phyloP scores from a whole-genome alignment of 495 filamentous ascomycete species.

The Amniculicola lignicola region DNA sequence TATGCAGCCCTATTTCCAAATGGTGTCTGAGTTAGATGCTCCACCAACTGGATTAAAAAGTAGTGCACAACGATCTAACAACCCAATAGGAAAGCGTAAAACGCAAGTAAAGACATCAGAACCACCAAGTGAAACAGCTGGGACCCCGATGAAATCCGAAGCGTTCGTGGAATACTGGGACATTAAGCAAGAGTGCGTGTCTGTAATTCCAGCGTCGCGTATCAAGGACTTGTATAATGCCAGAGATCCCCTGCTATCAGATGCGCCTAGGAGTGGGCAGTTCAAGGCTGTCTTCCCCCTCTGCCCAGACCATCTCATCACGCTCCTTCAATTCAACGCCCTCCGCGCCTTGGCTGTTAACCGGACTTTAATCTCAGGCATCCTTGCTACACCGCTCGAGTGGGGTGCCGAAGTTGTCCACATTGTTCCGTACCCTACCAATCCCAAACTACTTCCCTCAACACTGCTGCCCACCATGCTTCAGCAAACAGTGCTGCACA shows the following conservation, averaged over 20 bases:
- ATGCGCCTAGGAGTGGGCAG: conserved; percentile 35
- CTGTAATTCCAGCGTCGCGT: conserved; percentile 39
- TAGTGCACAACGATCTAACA: neutral
- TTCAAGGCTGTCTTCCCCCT: conserved; percentile 43
- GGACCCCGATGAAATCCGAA: conserved; percentile 1
- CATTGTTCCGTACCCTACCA: conserved; percentile 37
- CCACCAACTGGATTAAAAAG: neutral
- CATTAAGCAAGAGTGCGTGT: conserved; percentile 33
- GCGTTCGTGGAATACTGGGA: conserved; percentile 44
- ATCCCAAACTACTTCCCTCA: conserved; percentile 33
- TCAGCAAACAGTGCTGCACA: conserved; percentile 43
- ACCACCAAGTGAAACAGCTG: neutral
- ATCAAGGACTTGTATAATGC: conserved; percentile 45
- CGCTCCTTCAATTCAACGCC: conserved; percentile 47
- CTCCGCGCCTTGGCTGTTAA: conserved; percentile 45
- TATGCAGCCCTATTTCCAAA: conserved; percentile 35
- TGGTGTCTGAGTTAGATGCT: too few relatives aligned
- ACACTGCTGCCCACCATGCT: conserved; percentile 42
- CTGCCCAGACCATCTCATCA: conserved; percentile 46
- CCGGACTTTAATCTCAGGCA: conserved; percentile 41
- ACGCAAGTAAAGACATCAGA: neutral
- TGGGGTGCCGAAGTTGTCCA: conserved; percentile 37
- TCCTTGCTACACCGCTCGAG: conserved; percentile 31
- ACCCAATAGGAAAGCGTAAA: conserved; percentile 5
- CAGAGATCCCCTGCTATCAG: conserved; percentile 37